phyloP scores from a whole-genome alignment of 306 rosid species.

The Comarum palustre region DNA sequence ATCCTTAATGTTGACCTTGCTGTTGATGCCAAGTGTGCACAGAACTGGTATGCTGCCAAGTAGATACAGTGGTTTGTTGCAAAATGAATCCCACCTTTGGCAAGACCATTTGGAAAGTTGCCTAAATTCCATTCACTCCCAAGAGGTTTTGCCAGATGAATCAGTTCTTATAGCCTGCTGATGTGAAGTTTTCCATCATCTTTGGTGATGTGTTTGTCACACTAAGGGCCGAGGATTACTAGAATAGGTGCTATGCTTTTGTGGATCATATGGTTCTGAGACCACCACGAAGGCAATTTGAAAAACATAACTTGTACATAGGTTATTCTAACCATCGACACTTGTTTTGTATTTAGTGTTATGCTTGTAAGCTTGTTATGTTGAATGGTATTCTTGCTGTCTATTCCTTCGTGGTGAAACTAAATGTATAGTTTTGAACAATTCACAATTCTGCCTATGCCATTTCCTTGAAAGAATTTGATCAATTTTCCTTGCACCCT shows the following conservation, averaged over 20 bases:
- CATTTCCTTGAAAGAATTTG: not conserved
- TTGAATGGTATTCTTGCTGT: not conserved
- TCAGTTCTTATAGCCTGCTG: constrained; percentile 8
- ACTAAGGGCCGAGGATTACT: not conserved
- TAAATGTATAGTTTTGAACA: constrained; percentile 7
- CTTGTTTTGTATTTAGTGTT: not conserved
- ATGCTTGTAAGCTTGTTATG: not conserved
- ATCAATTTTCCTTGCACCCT: not conserved
- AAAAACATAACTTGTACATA: constrained; percentile 19
- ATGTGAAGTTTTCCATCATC: constrained; percentile 33
- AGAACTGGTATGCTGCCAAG: constrained; percentile 81
- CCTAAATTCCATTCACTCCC: not conserved
- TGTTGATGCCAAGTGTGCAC: constrained; percentile 85
- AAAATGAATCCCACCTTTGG: not conserved
- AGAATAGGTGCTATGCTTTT: constrained; percentile 7
- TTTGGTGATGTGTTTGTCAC: constrained; percentile 23
- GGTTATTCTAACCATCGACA: not conserved
- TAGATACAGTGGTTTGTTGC: constrained; percentile 25
- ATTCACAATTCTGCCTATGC: not conserved
- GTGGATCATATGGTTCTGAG: not conserved
- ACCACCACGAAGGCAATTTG: constrained; percentile 1
- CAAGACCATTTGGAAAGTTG: not conserved
- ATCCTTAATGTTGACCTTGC: constrained; percentile 74
- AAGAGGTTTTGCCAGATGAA: constrained; percentile 3
- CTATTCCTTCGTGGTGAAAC: not conserved